phyloP scores from a whole-genome alignment of 1,284 basidiomycete species.

The Austropuccinia psidii region DNA sequence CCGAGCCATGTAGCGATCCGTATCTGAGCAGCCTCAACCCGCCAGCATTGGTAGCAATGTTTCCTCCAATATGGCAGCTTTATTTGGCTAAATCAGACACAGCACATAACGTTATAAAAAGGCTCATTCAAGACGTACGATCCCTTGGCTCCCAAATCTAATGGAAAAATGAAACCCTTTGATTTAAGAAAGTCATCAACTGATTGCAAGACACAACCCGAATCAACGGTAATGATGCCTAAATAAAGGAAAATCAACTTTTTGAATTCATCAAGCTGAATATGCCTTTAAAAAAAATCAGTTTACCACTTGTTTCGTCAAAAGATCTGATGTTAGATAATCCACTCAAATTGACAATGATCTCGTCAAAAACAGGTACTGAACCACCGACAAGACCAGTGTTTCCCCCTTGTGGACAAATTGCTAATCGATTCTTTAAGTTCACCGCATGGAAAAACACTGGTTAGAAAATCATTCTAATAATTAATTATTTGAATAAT shows the following conservation, averaged over 20 bases:
- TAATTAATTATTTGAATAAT: background rate
- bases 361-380: conserved; percentile 80
- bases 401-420: conserved; percentile 97
- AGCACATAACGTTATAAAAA: background rate
- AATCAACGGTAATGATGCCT: conserved; percentile 61
- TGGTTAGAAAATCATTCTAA: background rate
- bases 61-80: conserved; percentile 96
- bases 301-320: conserved; percentile 75
- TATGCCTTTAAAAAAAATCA: background rate
- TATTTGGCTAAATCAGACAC: background rate
- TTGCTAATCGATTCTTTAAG: conserved; percentile 60
- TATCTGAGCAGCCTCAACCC: conserved; percentile 88
- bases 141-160: conserved; percentile 96
- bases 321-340: conserved; percentile 83
- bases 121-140: conserved; percentile 54
- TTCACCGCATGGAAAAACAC: background rate
- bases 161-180: conserved; percentile 89
- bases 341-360: conserved; percentile 73
- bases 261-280: background rate
- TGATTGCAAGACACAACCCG: conserved; percentile 88
- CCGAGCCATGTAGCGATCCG: conserved; percentile 88
- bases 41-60: conserved; percentile 94
- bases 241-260: background rate
- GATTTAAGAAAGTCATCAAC: conserved; percentile 79
- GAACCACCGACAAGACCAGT: conserved; percentile 96